Conservation (phyloP, 176 grass and related monocot species). For the Bromus sterilis region DNA sequence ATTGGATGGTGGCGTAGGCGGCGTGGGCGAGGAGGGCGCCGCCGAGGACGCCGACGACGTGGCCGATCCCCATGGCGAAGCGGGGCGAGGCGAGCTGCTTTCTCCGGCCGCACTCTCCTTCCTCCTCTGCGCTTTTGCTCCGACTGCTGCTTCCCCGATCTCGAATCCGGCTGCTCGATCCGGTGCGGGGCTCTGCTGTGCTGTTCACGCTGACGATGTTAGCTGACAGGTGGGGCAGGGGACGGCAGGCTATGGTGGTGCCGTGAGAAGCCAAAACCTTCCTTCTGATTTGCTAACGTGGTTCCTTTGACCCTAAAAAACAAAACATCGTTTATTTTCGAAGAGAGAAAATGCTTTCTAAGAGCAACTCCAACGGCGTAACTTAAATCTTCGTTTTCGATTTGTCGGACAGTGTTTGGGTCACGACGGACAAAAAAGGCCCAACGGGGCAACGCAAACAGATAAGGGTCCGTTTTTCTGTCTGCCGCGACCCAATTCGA, state of each 20-base stretch:
- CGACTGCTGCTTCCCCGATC: background rate
- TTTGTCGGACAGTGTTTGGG: too few relatives aligned
- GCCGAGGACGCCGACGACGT: constrained; percentile 68
- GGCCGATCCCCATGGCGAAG: constrained; percentile 61
- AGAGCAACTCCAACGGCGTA: too few relatives aligned
- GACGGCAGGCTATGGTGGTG: background rate
- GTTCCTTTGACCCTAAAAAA: too few relatives aligned
- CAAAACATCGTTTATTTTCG: too few relatives aligned
- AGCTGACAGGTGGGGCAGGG: background rate
- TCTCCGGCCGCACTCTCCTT: background rate
- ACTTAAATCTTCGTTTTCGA: too few relatives aligned
- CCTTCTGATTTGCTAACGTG: too few relatives aligned
- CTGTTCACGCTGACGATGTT: background rate
- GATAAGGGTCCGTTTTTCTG: too few relatives aligned
- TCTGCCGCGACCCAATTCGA: too few relatives aligned
- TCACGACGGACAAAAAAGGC: too few relatives aligned
- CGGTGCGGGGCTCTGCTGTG: background rate
- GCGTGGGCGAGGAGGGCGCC: constrained; percentile 79
- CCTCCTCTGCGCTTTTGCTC: background rate
- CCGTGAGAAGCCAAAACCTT: too few relatives aligned
- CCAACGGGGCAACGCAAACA: too few relatives aligned
- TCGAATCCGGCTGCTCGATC: background rate
- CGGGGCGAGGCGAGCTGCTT: background rate
- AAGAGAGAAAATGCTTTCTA: too few relatives aligned
- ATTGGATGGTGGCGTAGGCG: constrained; percentile 85